Base-by-base conservation (phyloP, 805 yeast species). In the Lachancea thermotolerans region DNA sequence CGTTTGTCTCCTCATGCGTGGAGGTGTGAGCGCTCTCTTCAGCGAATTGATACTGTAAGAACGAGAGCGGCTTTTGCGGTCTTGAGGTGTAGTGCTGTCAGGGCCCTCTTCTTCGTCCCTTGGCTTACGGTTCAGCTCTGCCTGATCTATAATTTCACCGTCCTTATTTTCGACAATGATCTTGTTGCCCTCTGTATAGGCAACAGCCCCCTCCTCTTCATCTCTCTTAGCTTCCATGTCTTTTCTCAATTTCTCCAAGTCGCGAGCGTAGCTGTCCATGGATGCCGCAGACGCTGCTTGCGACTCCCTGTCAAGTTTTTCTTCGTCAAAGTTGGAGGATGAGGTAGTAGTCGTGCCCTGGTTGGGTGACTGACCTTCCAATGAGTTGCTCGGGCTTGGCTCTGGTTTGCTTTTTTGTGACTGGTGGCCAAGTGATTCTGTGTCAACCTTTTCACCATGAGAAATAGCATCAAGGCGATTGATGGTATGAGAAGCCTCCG, bases 111-210 rank as follows among this genome's bases (percentile, higher is more conserved):
- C 63, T 32, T 62, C 63, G 32, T 61, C 65, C 32, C 43, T 48
- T 10, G 50, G 49, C 5, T 45, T 49, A 5, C 44, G 42, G n/a
- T 65, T 58, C 12, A 73, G 61, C 55, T 65, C 56, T 44, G 81
- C 68, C 2, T 81, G 72, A 42, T 77, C 81, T 41, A 91, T 57
- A 37, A 89, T 74, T 59, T 90, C 96, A 45, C 98, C 98, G 39
- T 81, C 73, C 45, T 75, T 77, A 64, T 89, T 93, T 60, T 91
- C 99, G 45, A 91, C 72, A 43, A 90, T 75, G 32, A 90, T 62
- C 36, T 74, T 69, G 32, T 69, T 56, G 21, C 95, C 96, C 54
- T 88, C 95, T 39, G 77, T 78, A 61, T 76, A 84, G 0, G 80
- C 82, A 31, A 67, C 62, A 1, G 51, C 50, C 18, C 61, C 60